A percentile compares a stretch with the other conserved stretches of the same genome.
Evolutionary conservation across 768 basidiomycete species (phyloP).

Genomic region (Lepiota brunneoincarnata): DNA sequence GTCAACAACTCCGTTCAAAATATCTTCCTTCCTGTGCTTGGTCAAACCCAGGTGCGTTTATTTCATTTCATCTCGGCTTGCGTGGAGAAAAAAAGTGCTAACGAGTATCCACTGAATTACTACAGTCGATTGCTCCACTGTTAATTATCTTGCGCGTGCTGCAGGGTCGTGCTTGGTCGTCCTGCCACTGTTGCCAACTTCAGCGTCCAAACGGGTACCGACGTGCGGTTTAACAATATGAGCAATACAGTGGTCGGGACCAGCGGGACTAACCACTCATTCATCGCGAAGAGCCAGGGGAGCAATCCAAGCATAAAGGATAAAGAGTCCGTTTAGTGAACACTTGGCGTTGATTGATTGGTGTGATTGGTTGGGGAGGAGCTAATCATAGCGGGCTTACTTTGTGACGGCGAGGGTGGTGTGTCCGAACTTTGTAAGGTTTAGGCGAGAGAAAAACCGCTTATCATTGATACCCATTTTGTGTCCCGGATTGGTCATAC

Average conservation of each 20-base stretch:
- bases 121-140: constrained; percentile 12
- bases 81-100: too few species aligned
- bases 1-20: neutral
- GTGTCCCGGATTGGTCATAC: too few species aligned
- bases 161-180: constrained; percentile 16
- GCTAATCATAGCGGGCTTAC: neutral
- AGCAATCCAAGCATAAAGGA: constrained; percentile 3
- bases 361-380: neutral
- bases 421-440: too few species aligned
- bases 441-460: too few species aligned
- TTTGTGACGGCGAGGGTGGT: too few species aligned
- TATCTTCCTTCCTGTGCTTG: neutral
- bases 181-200: constrained; percentile 2
- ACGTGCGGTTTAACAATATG: constrained; percentile 2
- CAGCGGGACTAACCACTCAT: neutral
- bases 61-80: too few species aligned
- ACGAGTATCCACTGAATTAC: too few species aligned
- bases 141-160: constrained; percentile 14
- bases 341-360: too few species aligned
- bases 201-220: constrained; percentile 6
- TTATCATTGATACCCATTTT: too few species aligned
- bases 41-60: constrained; percentile 6
- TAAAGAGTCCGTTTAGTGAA: neutral
- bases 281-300: constrained; percentile 3
- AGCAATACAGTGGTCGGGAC: neutral